Evolutionary conservation across 331 rosid species (phyloP), one percentile per base, ranked within the genome.

Genomic region (Dryas integrifolia): DNA sequence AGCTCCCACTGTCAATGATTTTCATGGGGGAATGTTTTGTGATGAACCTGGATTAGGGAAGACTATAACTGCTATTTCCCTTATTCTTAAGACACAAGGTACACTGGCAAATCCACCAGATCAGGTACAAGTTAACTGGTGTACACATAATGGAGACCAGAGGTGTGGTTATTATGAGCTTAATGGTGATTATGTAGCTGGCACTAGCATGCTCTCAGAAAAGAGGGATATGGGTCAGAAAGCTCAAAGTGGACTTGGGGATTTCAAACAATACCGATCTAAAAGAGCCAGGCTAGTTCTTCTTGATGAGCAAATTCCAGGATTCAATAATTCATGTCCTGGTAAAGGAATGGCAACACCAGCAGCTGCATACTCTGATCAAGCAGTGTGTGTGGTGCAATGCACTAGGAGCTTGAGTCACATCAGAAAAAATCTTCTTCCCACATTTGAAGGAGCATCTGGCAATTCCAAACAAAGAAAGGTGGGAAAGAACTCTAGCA

Each of bases 31-130:
- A 65, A 78, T 95, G 92, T 95, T 95, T 61, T 95, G 98, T 76
- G 98, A 95, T 61, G 98, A 95, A 77, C 98, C 98, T 57, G 97
- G 98, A 74, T 83, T 95, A 86, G 98, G 98, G 58, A 95, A 95
- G 93, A 95, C 98, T 41, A 91, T 95, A 76, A 95, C 97, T 39
- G 86, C 96, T 56, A 92, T 95, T 65, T 88, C 98, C 67, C 96
- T 95, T 59, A 87, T 91, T 75, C 62, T 89, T 79, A 95, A 95
- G 90, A 86, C 97, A 7, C 96, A 79, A 51, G 96, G 97, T 73
- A 84, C 83, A 11, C 74, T 87, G 81, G 92, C 96, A 65, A 85
- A 85, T 38, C 92, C 96, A 18, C 97, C 96, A 52, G 85, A 79
- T 72, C 90, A 89, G 79, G 81, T 84, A 62, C 81, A 76, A 62